phyloP scores from a whole-genome alignment of 495 filamentous ascomycete species.

The Venustampulla echinocandica region DNA sequence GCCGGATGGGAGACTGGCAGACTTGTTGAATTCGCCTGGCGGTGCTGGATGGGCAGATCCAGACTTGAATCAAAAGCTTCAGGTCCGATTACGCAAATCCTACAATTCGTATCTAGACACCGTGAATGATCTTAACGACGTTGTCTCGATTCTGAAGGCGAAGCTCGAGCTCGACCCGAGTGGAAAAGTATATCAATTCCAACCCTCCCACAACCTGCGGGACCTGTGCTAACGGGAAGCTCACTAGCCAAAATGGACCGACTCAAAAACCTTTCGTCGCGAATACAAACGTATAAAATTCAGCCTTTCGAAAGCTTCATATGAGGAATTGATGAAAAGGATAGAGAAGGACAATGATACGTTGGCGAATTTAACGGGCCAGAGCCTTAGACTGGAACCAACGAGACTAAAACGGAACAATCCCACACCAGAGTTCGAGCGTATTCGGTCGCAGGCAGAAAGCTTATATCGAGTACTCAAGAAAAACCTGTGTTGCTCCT shows the following conservation, averaged over 20 bases:
- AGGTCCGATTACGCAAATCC: constrained; percentile 15
- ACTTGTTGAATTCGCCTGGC: constrained; percentile 23
- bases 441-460: constrained; percentile 25
- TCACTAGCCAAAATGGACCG: constrained; percentile 1
- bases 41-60: constrained; percentile 8
- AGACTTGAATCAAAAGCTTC: constrained; percentile 11
- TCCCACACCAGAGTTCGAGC: constrained; percentile 14
- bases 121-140: constrained; percentile 16
- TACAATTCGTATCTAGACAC: constrained; percentile 15
- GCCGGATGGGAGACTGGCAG: constrained; percentile 16
- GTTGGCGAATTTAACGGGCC: constrained; percentile 27
- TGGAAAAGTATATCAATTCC: constrained; percentile 17
- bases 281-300: constrained; percentile 25
- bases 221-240: not conserved
- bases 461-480: constrained; percentile 29
- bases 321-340: constrained; percentile 24
- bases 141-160: constrained; percentile 17
- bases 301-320: constrained; percentile 22
- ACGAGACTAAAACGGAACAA: constrained; percentile 8
- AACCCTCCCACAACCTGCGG: not conserved
- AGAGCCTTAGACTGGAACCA: constrained; percentile 27
- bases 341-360: constrained; percentile 27
- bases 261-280: not conserved
- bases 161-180: constrained; percentile 17
- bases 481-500: constrained; percentile 26